phyloP scores from a whole-genome alignment of 495 filamentous ascomycete genomes.

The Penicillium argentinense region DNA sequence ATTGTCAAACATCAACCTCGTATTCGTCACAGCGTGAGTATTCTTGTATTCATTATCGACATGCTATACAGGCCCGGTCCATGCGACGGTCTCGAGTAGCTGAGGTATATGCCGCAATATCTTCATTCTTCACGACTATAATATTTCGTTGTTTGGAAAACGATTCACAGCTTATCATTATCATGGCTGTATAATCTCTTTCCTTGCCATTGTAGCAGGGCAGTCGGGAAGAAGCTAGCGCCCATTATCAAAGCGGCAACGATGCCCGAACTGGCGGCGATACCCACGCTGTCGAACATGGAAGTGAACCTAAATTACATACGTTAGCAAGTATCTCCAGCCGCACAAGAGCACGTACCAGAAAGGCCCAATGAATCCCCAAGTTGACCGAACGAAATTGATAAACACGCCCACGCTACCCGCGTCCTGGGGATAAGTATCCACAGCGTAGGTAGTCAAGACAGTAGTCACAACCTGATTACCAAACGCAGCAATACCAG shows the following conservation, averaged over 20 bases:
- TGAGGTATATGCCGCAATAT: no score
- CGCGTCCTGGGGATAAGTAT: conserved; percentile 50
- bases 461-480: conserved; percentile 61
- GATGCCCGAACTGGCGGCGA: conserved; percentile 45
- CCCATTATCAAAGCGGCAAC: conserved; percentile 42
- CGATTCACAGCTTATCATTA: not conserved
- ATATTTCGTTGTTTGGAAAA: not conserved
- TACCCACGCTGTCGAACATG: conserved; percentile 50
- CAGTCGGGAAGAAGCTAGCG: conserved; percentile 44
- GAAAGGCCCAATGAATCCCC: conserved; percentile 61
- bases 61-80: no score
- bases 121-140: not conserved
- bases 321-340: not conserved
- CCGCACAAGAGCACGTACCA: conserved; percentile 35
- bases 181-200: conserved; percentile 12
- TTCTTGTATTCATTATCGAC: no score
- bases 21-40: no score
- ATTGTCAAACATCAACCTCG: no score
- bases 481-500: conserved; percentile 50
- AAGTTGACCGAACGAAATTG: conserved; percentile 54
- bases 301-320: conserved; percentile 39
- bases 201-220: conserved; percentile 38
- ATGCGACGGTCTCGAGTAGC: no score
- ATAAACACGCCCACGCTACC: conserved; percentile 57
- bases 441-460: conserved; percentile 57